Evolutionary conservation across 148 eudicot genomes (phyloP), one percentile per base, ranked within the genome.

Genomic region (Rhododendron griersonianum): DNA sequence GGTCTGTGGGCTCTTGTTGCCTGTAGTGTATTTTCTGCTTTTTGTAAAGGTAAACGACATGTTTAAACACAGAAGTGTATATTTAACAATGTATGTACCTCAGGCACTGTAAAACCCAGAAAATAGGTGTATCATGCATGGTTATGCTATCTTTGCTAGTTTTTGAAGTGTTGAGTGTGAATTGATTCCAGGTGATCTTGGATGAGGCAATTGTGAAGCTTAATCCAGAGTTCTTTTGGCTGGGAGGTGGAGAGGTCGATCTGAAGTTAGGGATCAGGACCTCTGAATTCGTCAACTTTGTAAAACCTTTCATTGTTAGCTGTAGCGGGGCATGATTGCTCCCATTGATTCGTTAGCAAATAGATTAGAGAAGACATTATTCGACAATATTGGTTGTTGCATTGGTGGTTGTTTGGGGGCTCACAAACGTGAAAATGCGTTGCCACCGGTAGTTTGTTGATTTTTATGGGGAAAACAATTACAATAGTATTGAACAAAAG

Each of bases 131-230:
- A 44, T 19, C 30, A 8, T 2, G 73, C 45, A 69, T 67, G 9
- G 11, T 83, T 69, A 25, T 69, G 37, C 35, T 25, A n/a, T 21
- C 1, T 80, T 35, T 65, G 41, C 14, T 35, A 11, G n/a, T 83
- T 45, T 65, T 30, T 69, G 8, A 33, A 71, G 8, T 76, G 13
- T 14, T 13, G 45, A 1, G 37, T 83, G 16, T 81, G 37, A 84
- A 59, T 75, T 85, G 74, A 28, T 78, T 79, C 77, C 94, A 98
- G 99, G 98, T 98, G 84, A 98, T 98, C 85, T 83, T 98, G 91
- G 99, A 98, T 84, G 99, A 98, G 92, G 99, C 98, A 50, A 94
- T 98, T 39, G 91, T 80, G 50, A 95, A 93, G 89, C 99, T 98
- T 63, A 87, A 89, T 82, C 98, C 99, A 6, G 94, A 93, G 78